phyloP scores from a whole-genome alignment of 2,329 filamentous ascomycete species.

The Macrophomina phaseolina region DNA sequence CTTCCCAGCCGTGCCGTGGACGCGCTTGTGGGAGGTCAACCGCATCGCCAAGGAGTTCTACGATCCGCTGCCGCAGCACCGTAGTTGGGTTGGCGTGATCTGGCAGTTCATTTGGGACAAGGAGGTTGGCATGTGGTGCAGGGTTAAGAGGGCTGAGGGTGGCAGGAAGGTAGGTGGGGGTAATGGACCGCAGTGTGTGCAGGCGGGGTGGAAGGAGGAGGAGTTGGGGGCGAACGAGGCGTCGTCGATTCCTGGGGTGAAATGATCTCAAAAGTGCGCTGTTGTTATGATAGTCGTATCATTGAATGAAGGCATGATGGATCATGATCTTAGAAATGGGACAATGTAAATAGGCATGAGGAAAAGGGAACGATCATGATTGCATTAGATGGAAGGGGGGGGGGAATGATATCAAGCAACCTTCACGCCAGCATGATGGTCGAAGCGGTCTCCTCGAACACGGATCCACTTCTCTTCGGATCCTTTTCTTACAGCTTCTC shows the following conservation, averaged over 20 bases:
- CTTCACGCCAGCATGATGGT: neutral
- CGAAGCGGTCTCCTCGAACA: neutral
- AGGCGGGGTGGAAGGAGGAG: slow-evolving; percentile 51
- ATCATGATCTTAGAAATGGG: neutral
- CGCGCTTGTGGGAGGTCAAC: slow-evolving; percentile 76
- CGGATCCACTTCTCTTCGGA: neutral
- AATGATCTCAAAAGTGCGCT: slow-evolving; percentile 22
- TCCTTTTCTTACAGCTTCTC: neutral
- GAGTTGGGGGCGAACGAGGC: slow-evolving; percentile 56
- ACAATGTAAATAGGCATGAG: neutral
- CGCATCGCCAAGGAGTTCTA: slow-evolving; percentile 91
- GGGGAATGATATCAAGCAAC: neutral
- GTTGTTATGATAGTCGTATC: neutral
- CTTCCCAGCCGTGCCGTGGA: slow-evolving; percentile 97
- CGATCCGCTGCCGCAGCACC: slow-evolving; percentile 80
- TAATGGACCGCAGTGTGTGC: slow-evolving; percentile 27
- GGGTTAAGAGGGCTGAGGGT: slow-evolving; percentile 89
- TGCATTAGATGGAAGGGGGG: neutral
- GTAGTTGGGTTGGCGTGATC: slow-evolving; percentile 90
- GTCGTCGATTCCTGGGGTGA: slow-evolving; percentile 51
- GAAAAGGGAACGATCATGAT: neutral
- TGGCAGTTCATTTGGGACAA: slow-evolving; percentile 96
- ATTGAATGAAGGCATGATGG: neutral
- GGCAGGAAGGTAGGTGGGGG: slow-evolving; percentile 62
- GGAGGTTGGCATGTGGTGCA: slow-evolving; percentile 85